Percentiles rank a stretch among this genome's conserved stretches.
These are phyloP conservation scores for Domatiomyces catenatus DNA, from an alignment of 2,329 filamentous ascomycete genomes.

Conservation along the genomic window DNA sequence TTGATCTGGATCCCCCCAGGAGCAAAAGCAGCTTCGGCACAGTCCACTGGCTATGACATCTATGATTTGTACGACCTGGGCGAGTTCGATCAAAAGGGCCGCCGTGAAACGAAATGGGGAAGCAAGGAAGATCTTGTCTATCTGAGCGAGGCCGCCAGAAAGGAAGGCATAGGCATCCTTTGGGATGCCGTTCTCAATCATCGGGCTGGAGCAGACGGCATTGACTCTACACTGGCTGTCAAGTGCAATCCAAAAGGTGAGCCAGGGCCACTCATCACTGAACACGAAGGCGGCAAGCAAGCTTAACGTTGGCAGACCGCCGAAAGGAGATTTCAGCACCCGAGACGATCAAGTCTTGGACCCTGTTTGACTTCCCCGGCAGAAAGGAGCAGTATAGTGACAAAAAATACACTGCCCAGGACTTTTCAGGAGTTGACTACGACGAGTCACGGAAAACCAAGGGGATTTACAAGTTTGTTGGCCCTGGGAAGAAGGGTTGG, in stretches of 20 bases:
- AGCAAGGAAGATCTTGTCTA: slow-evolving; percentile 43
- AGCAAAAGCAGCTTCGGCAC: slow-evolving; percentile 47
- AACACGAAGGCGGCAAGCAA: neutral
- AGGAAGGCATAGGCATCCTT: slow-evolving; percentile 41
- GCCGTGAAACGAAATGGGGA: slow-evolving; percentile 52
- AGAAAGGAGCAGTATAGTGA: slow-evolving; percentile 44
- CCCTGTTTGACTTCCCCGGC: slow-evolving; percentile 50
- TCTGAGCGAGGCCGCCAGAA: slow-evolving; percentile 36
- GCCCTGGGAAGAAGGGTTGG: slow-evolving; percentile 47
- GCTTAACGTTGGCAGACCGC: slow-evolving; percentile 29
- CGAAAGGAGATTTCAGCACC: slow-evolving; percentile 38
- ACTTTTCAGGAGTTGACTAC: slow-evolving; percentile 55
- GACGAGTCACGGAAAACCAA: slow-evolving; percentile 41
- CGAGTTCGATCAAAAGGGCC: slow-evolving; percentile 57
- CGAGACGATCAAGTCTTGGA: slow-evolving; percentile 52
- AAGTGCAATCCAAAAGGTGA: slow-evolving; percentile 44
- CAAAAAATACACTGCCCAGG: slow-evolving; percentile 49
- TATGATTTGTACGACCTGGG: slow-evolving; percentile 58
- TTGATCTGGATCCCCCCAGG: slow-evolving; percentile 55
- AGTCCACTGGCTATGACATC: slow-evolving; percentile 50
- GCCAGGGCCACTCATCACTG: neutral
- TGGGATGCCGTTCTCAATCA: slow-evolving; percentile 62
- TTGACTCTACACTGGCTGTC: slow-evolving; percentile 46
- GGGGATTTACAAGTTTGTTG: slow-evolving; percentile 47
- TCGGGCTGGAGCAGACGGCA: slow-evolving; percentile 52